phyloP scores from a whole-genome alignment of 441 rosid species.

The Metrosideros polymorpha region DNA sequence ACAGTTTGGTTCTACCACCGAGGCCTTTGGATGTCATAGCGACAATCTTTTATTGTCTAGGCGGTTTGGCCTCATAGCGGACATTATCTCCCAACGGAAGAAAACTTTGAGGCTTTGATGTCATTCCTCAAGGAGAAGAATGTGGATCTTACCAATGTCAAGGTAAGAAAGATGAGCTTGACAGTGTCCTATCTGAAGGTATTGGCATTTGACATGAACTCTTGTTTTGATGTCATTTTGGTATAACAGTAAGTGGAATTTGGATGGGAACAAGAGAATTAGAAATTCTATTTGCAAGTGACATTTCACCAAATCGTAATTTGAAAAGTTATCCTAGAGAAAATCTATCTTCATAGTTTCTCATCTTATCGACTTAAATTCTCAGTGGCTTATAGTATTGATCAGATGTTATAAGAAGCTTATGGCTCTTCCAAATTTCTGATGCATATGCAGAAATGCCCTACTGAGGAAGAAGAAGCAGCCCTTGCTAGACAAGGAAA shows the following conservation, averaged over 20 bases:
- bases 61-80: slow-evolving; percentile 99
- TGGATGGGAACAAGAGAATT: neutral
- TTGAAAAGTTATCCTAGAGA: slow-evolving; percentile 3
- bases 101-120: slow-evolving; percentile 68
- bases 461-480: slow-evolving; percentile 54
- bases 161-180: slow-evolving; percentile 28
- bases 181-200: neutral
- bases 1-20: neutral
- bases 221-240: neutral
- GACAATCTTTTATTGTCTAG: slow-evolving; percentile 19
- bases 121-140: slow-evolving; percentile 62
- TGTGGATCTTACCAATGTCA: slow-evolving; percentile 63
- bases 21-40: neutral
- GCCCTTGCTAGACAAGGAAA: slow-evolving; percentile 11
- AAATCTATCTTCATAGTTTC: neutral
- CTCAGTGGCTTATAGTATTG: neutral
- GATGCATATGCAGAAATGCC: slow-evolving; percentile 37
- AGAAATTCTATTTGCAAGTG: neutral
- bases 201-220: neutral
- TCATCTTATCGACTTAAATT: neutral
- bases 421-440: neutral
- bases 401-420: neutral
- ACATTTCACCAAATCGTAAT: too few species aligned
- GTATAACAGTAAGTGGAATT: neutral
- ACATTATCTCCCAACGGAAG: slow-evolving; percentile 91